Conservation (phyloP, 208 protist species). For the Leishmania arabica region DNA sequence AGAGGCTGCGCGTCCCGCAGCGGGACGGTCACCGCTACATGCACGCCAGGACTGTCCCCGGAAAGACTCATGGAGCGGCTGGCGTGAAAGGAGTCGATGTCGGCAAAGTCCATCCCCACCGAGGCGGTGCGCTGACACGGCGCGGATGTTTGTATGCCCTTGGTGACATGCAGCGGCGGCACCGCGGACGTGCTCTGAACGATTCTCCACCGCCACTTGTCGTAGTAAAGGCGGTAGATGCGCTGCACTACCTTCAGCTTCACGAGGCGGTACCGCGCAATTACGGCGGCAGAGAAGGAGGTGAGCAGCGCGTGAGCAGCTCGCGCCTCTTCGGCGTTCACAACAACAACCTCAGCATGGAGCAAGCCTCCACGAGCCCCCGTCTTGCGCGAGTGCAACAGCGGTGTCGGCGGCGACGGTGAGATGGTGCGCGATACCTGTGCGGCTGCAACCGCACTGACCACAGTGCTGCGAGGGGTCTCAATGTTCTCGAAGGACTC, state of each 20-base stretch:
- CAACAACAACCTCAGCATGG: conserved; percentile 1
- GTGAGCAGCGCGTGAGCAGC: conserved; percentile 15
- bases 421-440: not conserved
- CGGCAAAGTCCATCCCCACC: conserved; percentile 16
- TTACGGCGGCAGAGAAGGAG: conserved; percentile 26
- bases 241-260: conserved; percentile 44
- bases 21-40: not conserved
- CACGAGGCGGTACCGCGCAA: conserved; percentile 44
- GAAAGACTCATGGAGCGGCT: conserved; percentile 4
- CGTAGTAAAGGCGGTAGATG: conserved; percentile 50
- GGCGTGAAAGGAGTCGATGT: conserved; percentile 28
- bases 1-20: not conserved
- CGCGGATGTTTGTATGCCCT: not conserved
- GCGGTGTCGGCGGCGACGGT: not conserved
- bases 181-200: not conserved
- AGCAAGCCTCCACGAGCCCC: not conserved
- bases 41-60: not conserved
- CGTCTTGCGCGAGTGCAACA: not conserved
- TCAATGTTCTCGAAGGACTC: not conserved
- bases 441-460: not conserved
- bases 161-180: not conserved
- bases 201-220: conserved; percentile 31
- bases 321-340: conserved; percentile 12
- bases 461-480: not conserved
- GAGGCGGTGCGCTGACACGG: not conserved